These are phyloP conservation scores for Pyrenopolyporus hunteri DNA, from an alignment of 495 filamentous ascomycete species.

Conservation along the genomic window DNA sequence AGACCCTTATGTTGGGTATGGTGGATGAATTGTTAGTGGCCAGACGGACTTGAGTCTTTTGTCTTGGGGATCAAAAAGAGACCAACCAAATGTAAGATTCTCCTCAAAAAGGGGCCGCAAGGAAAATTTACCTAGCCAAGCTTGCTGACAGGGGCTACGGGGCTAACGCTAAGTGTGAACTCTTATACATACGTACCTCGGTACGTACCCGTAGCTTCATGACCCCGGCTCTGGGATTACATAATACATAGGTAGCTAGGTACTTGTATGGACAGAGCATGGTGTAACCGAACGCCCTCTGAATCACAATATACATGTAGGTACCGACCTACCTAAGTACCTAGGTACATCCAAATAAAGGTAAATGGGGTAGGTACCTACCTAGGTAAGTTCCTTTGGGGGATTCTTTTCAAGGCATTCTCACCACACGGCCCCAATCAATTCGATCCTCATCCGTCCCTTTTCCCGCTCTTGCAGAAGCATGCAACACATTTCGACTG, in stretches of 20 bases:
- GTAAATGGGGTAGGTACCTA: no score
- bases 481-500: no score
- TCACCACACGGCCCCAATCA: no score
- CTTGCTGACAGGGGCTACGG: no score
- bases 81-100: slow-evolving; percentile 12
- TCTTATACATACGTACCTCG: no score
- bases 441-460: no score
- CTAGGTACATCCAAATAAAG: no score
- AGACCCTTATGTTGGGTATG: not conserved
- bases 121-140: slow-evolving; percentile 25
- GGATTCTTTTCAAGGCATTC: no score
- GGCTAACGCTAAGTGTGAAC: no score
- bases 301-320: not conserved
- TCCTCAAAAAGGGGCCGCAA: slow-evolving; percentile 5
- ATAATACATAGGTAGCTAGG: not conserved
- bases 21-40: slow-evolving; percentile 13
- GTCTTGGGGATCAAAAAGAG: slow-evolving; percentile 24
- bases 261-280: not conserved
- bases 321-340: not conserved
- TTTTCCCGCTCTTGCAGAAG: no score
- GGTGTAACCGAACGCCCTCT: not conserved
- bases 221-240: not conserved
- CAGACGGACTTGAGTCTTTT: slow-evolving; percentile 20
- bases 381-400: no score
- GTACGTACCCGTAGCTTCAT: slow-evolving; percentile 8